Percentiles rank a stretch among this genome's conserved stretches.
phyloP scores from a whole-genome alignment of 2,329 filamentous ascomycete genomes.

The Apiospora kogelbergensis region DNA sequence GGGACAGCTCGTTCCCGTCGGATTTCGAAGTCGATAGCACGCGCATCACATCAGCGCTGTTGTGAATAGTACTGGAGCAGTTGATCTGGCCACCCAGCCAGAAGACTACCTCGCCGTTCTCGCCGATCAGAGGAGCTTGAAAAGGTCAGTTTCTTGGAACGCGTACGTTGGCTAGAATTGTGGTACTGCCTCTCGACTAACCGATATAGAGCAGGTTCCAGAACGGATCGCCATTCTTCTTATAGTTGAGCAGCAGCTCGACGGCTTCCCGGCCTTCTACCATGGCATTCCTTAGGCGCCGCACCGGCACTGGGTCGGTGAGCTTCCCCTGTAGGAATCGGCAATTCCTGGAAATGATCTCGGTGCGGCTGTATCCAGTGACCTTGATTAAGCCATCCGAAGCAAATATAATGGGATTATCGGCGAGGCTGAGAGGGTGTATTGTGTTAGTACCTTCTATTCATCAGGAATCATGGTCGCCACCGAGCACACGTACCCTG shows the following conservation, averaged over 20 bases:
- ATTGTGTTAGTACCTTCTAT: not conserved
- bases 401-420: constrained; percentile 48
- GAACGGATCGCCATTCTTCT: constrained; percentile 49
- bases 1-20: constrained; percentile 17
- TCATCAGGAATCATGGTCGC: not conserved
- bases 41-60: constrained; percentile 38
- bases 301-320: constrained; percentile 38
- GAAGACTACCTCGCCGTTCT: constrained; percentile 36
- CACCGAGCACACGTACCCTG: constrained; percentile 16
- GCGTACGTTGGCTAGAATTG: not conserved
- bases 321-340: constrained; percentile 46
- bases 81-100: constrained; percentile 47
- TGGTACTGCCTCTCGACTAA: not conserved
- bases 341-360: constrained; percentile 48
- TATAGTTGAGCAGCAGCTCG: constrained; percentile 40
- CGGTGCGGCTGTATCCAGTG: constrained; percentile 45
- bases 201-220: constrained; percentile 38
- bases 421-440: constrained; percentile 28
- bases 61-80: constrained; percentile 44
- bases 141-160: constrained; percentile 20
- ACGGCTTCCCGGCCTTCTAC: constrained; percentile 16
- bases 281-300: constrained; percentile 39
- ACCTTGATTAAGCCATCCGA: constrained; percentile 51
- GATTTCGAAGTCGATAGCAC: constrained; percentile 29
- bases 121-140: constrained; percentile 39